A percentile compares a stretch with the other conserved stretches of the same genome.
phyloP scores from a whole-genome alignment of 352 stramenopile genomes.

The Globisporangium canariense region DNA sequence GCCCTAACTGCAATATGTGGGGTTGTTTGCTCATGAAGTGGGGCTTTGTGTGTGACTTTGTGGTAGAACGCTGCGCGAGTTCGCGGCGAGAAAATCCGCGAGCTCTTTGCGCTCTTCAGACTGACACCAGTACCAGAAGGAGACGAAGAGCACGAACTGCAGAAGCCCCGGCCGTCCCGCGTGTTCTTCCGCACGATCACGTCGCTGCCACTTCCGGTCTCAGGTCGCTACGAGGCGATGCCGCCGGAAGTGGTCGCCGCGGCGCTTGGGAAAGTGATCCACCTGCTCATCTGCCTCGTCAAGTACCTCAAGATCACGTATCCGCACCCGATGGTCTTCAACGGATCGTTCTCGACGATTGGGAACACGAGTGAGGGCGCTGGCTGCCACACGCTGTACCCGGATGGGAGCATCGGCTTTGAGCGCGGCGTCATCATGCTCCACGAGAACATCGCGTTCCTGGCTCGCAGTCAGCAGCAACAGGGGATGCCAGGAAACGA shows the following conservation, averaged over 20 bases:
- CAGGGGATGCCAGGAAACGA: not conserved
- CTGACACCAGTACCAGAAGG: slow-evolving; percentile 9
- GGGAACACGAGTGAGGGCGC: slow-evolving; percentile 72
- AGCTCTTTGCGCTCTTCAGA: slow-evolving; percentile 67
- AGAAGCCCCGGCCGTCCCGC: not conserved
- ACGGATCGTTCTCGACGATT: slow-evolving; percentile 87
- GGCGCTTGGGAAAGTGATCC: slow-evolving; percentile 70
- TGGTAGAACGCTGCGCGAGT: slow-evolving; percentile 59
- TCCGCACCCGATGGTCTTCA: slow-evolving; percentile 83
- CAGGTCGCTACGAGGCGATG: slow-evolving; percentile 64
- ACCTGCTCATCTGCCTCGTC: slow-evolving; percentile 60
- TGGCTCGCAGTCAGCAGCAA: slow-evolving; percentile 42
- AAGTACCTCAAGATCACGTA: slow-evolving; percentile 74
- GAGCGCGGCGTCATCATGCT: slow-evolving; percentile 71
- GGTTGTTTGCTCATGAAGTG: not conserved
- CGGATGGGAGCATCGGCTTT: slow-evolving; percentile 75
- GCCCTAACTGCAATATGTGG: not conserved
- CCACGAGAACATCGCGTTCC: slow-evolving; percentile 67
- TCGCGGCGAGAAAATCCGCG: slow-evolving; percentile 62
- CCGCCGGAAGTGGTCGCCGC: slow-evolving; percentile 72
- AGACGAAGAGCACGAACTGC: not conserved
- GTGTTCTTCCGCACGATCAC: slow-evolving; percentile 67
- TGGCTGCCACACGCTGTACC: slow-evolving; percentile 81
- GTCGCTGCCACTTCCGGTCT: slow-evolving; percentile 65
- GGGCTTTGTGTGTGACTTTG: no score